Evolutionary conservation across 1,284 basidiomycete genomes (phyloP), one percentile per base, ranked within the genome.

Genomic region (Boletellus deceptivus): DNA sequence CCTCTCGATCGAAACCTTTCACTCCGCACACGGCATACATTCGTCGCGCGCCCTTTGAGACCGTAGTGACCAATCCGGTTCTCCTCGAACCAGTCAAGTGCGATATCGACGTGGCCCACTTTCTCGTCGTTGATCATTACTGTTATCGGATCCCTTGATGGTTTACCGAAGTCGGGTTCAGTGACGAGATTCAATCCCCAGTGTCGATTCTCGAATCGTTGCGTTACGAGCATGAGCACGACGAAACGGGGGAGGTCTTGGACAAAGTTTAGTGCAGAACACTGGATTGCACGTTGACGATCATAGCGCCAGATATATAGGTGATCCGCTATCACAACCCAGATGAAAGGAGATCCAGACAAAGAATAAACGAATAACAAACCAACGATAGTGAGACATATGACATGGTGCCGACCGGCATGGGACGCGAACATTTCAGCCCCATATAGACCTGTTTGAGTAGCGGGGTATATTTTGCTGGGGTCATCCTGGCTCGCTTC

Each of bases 211-310:
- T 53, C 29, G 52, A 72, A 70, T 2, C 63, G 60, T 49, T 72
- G 64, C 35, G 70, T 59, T 3, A 50, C 52, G 14, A 68, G 44
- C 8, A 72, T 60, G 3, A 73, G 55, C 1, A 66, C 55, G 0
- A 70, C 53, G 44, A 70, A 67, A 22, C 57, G 58, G 4, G 68
- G 69, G 20, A 72, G 59, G 34, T 70, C 61, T 22, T 56, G 38
- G 25, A 70, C 43, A 10, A 55, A 50, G 6, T 57, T 57, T 1
- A 57, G 16, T 2, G 13, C 20, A 4, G 37, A 41, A 36, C 24
- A 49, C 13, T 50, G 25, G 8, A 57, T 54, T 10, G 20, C 6
- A 4, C 24, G 0, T 10, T 57, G 43, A 8, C 46, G 43, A 22
- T 57, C 46, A 6, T 46, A 57, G 2, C 16, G n/a, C 45, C 48